Percentiles rank a stretch among this genome's conserved stretches.
These are phyloP conservation scores for Euptelea pleiosperma DNA, from an alignment of 164 flowering plant species.

Conservation along the genomic window DNA sequence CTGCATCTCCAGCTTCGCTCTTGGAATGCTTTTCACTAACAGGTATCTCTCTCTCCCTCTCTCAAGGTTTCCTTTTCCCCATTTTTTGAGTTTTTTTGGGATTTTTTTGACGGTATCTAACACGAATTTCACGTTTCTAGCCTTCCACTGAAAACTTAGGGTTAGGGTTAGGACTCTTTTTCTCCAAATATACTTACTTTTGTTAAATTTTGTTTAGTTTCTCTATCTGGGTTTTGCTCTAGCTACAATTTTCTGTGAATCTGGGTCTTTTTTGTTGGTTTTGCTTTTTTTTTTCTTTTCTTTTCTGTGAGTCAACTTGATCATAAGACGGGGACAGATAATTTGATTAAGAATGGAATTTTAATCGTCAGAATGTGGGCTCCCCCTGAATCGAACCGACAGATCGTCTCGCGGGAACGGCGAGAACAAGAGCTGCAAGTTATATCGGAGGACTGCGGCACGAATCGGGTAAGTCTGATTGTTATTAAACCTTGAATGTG, in stretches of 20 bases:
- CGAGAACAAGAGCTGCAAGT: slow-evolving; percentile 62
- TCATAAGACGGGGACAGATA: not conserved
- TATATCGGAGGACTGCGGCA: slow-evolving; percentile 49
- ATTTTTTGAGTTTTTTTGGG: not conserved
- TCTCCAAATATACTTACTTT: not conserved
- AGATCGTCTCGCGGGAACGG: slow-evolving; percentile 41
- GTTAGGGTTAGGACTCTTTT: not conserved
- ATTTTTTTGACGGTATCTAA: slow-evolving; percentile 2
- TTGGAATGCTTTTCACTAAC: slow-evolving; percentile 66
- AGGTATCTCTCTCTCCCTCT: slow-evolving; percentile 37
- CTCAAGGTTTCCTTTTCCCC: not conserved
- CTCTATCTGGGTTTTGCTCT: not conserved
- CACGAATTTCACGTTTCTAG: slow-evolving; percentile 2
- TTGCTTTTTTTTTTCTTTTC: not conserved
- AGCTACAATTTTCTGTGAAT: not conserved
- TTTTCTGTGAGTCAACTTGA: slow-evolving; percentile 7
- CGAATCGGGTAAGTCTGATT: slow-evolving; percentile 32
- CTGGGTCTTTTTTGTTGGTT: not conserved
- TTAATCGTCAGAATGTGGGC: slow-evolving; percentile 38
- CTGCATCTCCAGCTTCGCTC: slow-evolving; percentile 55
- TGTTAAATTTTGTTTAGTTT: not conserved
- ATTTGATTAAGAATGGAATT: not conserved
- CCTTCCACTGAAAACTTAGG: not conserved
- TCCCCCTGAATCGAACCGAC: slow-evolving; percentile 44
- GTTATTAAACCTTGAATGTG: not conserved